Percentiles rank a stretch among this genome's conserved stretches.
These are phyloP conservation scores for Euphorbia pulcherrima DNA, from an alignment of 345 rosid species.

Conservation along the genomic window DNA sequence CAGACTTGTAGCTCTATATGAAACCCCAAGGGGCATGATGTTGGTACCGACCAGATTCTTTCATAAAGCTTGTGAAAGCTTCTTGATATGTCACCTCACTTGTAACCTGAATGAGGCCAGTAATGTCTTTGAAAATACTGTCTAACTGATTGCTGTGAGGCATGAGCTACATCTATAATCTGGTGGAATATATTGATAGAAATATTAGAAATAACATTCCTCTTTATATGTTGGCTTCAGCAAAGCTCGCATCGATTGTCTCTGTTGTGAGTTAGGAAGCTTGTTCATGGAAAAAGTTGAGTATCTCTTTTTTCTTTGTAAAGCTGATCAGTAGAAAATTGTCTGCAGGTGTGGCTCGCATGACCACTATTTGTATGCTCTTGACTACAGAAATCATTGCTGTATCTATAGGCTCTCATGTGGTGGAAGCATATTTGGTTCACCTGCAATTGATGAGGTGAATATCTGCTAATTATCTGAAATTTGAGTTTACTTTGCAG, in stretches of 20 bases:
- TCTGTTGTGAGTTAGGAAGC: no score
- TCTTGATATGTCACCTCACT: background rate
- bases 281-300: background rate
- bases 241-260: no score
- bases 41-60: background rate
- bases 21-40: background rate
- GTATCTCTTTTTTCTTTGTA: background rate
- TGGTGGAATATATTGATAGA: no score
- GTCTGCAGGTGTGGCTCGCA: slow-evolving; percentile 90
- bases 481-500: slow-evolving; percentile 2
- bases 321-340: background rate
- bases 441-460: slow-evolving; percentile 91
- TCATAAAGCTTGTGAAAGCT: no score
- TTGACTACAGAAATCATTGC: slow-evolving; percentile 59
- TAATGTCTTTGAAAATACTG: no score
- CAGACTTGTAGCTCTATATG: background rate
- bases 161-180: no score
- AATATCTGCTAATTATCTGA: slow-evolving; percentile 7
- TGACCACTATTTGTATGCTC: slow-evolving; percentile 80
- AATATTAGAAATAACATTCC: no score
- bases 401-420: slow-evolving; percentile 69
- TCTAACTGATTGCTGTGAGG: no score
- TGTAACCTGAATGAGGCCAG: background rate
- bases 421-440: slow-evolving; percentile 89
- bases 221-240: no score